phyloP scores from a whole-genome alignment of 2,329 filamentous ascomycete species.

The Atkinsonella hypoxylon region DNA sequence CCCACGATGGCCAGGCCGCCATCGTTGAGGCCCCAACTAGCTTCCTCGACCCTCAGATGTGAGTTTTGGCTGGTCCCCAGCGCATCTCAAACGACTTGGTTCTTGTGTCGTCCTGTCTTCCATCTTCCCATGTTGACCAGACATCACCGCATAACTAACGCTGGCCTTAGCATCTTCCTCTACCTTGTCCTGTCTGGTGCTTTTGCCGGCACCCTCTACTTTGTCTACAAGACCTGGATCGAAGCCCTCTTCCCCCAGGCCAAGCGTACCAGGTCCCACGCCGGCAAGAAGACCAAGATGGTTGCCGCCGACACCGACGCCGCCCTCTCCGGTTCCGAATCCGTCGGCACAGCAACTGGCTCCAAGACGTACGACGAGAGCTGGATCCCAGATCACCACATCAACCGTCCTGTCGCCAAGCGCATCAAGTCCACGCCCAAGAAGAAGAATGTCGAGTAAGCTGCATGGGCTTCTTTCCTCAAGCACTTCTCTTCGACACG shows the following conservation, averaged over 20 bases:
- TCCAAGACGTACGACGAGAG: conserved; percentile 74
- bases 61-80: conserved; percentile 23
- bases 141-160: not conserved
- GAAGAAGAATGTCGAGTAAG: conserved; percentile 23
- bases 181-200: conserved; percentile 77
- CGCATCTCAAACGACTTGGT: not conserved
- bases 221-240: conserved; percentile 98
- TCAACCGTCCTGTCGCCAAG: conserved; percentile 69
- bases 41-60: conserved; percentile 95
- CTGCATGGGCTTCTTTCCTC: not conserved
- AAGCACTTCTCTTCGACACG: not conserved
- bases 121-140: too few relatives aligned
- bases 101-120: too few relatives aligned
- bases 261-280: conserved; percentile 47
- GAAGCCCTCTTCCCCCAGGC: conserved; percentile 89
- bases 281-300: conserved; percentile 50
- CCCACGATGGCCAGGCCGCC: conserved; percentile 71
- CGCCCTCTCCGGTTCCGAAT: conserved; percentile 57
- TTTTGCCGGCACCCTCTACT: conserved; percentile 76
- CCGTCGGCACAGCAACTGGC: conserved; percentile 54
- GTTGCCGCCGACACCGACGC: conserved; percentile 44
- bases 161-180: conserved; percentile 68
- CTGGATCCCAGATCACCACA: conserved; percentile 86
- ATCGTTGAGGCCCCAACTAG: conserved; percentile 85
- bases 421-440: conserved; percentile 50